Percentiles rank a stretch among this genome's conserved stretches.
phyloP scores from a whole-genome alignment of 805 yeast species.

The Starmerella etchellsii region DNA sequence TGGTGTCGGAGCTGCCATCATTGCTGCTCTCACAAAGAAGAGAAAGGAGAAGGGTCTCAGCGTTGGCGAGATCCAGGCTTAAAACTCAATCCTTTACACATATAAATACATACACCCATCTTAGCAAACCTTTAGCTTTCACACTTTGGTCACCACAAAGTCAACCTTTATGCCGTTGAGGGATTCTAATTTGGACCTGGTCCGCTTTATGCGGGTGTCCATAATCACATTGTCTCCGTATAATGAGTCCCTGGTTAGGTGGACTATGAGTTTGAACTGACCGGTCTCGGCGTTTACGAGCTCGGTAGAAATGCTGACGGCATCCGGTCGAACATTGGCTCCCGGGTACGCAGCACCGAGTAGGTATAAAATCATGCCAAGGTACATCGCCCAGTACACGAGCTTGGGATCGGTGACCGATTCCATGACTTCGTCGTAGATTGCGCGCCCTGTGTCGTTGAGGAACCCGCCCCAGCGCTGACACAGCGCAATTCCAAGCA shows the following conservation, averaged over 20 bases:
- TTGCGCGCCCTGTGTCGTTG: conserved; percentile 24
- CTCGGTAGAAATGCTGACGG: conserved; percentile 16
- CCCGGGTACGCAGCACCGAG: conserved; percentile 75
- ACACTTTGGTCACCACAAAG: neutral
- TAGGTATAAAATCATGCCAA: conserved; percentile 63
- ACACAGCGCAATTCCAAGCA: conserved; percentile 60
- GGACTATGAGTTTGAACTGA: conserved; percentile 21
- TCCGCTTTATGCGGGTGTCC: conserved; percentile 8
- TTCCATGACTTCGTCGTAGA: conserved; percentile 7
- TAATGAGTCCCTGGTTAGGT: conserved; percentile 14
- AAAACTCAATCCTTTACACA: neutral
- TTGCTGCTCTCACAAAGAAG: conserved; percentile 84
- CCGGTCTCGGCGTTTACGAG: conserved; percentile 8
- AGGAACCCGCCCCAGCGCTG: conserved; percentile 72
- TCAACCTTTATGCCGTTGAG: conserved; percentile 1
- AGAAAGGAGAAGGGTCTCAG: conserved; percentile 52
- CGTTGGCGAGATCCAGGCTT: conserved; percentile 21
- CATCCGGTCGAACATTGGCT: conserved; percentile 51
- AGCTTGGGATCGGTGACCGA: conserved; percentile 25
- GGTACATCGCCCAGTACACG: conserved; percentile 60
- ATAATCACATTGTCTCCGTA: conserved; percentile 16
- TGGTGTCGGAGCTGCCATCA: conserved; percentile 97
- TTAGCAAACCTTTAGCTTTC: neutral
- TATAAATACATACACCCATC: neutral
- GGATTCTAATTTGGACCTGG: neutral